These are phyloP conservation scores for Neopestalotiopsis clavispora DNA, from an alignment of 2,329 filamentous ascomycete genomes.

Conservation along the genomic window DNA sequence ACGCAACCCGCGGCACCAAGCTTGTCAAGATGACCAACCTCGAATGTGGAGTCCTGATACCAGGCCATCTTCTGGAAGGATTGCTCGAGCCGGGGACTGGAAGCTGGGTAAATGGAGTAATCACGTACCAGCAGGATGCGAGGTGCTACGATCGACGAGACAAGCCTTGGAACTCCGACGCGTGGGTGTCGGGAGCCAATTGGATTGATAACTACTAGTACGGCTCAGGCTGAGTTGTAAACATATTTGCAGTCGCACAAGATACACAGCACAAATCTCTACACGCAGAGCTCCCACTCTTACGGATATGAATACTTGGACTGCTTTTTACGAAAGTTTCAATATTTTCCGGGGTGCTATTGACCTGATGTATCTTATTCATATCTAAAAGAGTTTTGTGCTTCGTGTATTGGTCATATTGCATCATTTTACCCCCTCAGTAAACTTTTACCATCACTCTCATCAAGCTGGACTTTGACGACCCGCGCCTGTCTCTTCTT, in stretches of 20 bases:
- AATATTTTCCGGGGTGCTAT: no score
- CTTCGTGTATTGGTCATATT: no score
- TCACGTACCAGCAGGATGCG: constrained; percentile 24
- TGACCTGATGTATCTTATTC: no score
- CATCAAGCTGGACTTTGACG: constrained; percentile 33
- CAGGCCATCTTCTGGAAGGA: constrained; percentile 23
- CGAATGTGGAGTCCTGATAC: constrained; percentile 31
- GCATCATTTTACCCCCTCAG: constrained; percentile 14
- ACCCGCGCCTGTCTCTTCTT: constrained; percentile 31
- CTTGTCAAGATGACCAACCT: constrained; percentile 29
- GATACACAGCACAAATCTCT: no score
- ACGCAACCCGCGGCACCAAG: constrained; percentile 27
- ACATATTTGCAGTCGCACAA: no score
- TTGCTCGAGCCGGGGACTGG: constrained; percentile 27
- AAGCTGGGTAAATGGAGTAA: constrained; percentile 28
- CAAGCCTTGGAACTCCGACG: background rate
- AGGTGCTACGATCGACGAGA: background rate
- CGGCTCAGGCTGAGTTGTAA: no score
- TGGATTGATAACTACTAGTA: no score
- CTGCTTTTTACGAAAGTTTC: no score
- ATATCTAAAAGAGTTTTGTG: no score
- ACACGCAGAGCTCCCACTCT: no score
- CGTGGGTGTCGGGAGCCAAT: background rate
- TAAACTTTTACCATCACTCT: constrained; percentile 22
- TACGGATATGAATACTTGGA: no score